phyloP scores from a whole-genome alignment of 163 green algal genomes.

The Scenedesmus sp. region DNA sequence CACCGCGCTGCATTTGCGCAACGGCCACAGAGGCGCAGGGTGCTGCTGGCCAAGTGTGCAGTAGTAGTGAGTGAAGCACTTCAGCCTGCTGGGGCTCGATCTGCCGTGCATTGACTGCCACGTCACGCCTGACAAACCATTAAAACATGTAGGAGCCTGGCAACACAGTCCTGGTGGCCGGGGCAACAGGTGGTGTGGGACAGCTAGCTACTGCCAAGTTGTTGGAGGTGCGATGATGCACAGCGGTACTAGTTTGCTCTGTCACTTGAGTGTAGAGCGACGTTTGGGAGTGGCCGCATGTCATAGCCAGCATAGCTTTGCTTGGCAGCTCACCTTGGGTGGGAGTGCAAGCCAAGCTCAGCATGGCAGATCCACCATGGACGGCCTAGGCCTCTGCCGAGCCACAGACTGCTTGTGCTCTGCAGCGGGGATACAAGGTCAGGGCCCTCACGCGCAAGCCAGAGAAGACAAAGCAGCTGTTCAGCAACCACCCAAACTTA shows the following conservation, averaged over 20 bases:
- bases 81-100: background rate
- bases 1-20: background rate
- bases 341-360: no score
- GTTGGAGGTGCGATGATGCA: conserved; percentile 74
- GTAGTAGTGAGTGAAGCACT: conserved; percentile 13
- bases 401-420: background rate
- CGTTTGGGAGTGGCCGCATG: no score
- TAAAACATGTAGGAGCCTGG: conserved; percentile 45
- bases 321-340: no score
- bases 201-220: conserved; percentile 93
- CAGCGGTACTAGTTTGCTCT: background rate
- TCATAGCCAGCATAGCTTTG: no score
- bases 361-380: no score
- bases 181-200: conserved; percentile 93
- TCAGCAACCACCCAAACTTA: conserved; percentile 66
- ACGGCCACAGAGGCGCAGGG: background rate
- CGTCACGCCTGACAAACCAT: background rate
- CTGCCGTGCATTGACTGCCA: background rate
- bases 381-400: no score
- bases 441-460: conserved; percentile 71
- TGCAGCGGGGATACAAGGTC: conserved; percentile 82
- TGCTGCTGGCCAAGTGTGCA: background rate
- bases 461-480: conserved; percentile 69
- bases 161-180: conserved; percentile 84
- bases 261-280: background rate